These are phyloP conservation scores for Capsicum rhomboideum DNA, from an alignment of 257 asterid genomes.

Conservation along the genomic window DNA sequence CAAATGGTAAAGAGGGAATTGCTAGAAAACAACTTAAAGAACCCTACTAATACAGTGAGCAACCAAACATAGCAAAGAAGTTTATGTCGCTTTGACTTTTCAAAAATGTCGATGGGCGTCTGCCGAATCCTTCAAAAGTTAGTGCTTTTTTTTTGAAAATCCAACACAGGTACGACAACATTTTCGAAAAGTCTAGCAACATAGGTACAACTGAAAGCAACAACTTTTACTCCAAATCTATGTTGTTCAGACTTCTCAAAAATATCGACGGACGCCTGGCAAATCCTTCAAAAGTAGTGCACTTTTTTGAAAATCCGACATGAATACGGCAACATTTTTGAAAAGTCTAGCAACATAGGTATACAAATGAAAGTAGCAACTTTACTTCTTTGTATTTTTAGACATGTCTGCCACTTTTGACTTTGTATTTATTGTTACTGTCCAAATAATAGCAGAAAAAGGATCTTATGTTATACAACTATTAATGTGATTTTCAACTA, in stretches of 20 bases:
- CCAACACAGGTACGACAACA: fast-evolving
- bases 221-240: not conserved
- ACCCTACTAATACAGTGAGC: not conserved
- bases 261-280: not conserved
- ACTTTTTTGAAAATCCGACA: no score
- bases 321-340: no score
- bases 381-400: no score
- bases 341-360: not conserved
- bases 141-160: not conserved
- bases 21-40: not conserved
- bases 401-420: not conserved
- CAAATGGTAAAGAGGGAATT: not conserved
- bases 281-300: not conserved
- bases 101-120: not conserved
- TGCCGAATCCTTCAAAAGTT: not conserved
- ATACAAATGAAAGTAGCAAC: no score
- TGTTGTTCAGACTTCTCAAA: not conserved
- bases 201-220: not conserved
- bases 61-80: no score
- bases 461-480: not conserved
- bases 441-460: not conserved
- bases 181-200: not conserved
- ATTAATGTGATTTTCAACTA: not conserved
- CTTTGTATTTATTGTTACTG: not conserved
- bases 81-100: not conserved